Conservation (phyloP, 345 rosid genomes). For the Populus simonii region DNA sequence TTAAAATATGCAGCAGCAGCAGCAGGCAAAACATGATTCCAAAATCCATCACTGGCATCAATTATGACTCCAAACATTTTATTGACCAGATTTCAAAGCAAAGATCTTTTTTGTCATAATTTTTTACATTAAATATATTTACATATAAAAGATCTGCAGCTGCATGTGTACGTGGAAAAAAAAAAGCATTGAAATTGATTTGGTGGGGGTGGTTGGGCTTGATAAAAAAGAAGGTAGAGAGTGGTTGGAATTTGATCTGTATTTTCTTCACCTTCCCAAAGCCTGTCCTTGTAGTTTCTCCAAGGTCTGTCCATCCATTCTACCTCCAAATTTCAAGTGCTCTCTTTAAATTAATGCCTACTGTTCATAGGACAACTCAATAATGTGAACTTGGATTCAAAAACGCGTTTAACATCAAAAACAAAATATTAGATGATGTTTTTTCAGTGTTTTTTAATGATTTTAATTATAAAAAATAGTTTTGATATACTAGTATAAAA, state of each 20-base stretch:
- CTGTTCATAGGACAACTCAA: background rate
- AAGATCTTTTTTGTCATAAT: background rate
- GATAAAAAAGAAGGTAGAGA: background rate
- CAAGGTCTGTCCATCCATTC: background rate
- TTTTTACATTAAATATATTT: no score
- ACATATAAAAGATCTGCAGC: background rate
- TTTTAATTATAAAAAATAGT: no score
- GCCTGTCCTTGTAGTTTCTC: background rate
- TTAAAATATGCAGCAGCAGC: background rate
- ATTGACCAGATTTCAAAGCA: background rate
- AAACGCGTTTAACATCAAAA: no score
- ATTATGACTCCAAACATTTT: background rate
- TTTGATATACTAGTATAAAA: no score
- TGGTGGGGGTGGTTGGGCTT: conserved; percentile 16
- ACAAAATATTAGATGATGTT: no score
- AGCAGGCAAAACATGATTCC: background rate
- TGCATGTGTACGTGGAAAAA: background rate
- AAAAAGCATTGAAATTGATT: conserved; percentile 2
- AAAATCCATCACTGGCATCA: background rate
- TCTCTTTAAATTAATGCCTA: background rate
- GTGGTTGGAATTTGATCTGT: conserved; percentile 13
- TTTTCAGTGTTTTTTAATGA: no score
- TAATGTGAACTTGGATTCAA: background rate
- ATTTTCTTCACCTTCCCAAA: background rate
- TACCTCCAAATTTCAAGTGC: background rate